phyloP scores from a whole-genome alignment of 805 yeast genomes.

The Zygotorulaspora chibaensis region DNA sequence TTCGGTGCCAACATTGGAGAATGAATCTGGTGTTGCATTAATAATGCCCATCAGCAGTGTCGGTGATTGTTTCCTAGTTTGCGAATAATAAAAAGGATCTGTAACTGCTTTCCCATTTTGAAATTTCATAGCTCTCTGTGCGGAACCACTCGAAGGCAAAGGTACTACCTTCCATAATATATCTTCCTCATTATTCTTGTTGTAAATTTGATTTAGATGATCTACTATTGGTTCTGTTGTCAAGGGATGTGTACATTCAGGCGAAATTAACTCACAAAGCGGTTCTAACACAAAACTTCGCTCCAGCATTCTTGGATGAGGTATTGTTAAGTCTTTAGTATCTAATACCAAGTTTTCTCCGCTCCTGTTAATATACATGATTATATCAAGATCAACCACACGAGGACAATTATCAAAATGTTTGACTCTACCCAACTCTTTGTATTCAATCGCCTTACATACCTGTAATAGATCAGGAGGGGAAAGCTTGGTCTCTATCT shows the following conservation, averaged over 20 bases:
- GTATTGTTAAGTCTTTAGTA: conserved; percentile 59
- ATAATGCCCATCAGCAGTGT: conserved; percentile 83
- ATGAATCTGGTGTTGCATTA: conserved; percentile 91
- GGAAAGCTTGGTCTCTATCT: conserved; percentile 52
- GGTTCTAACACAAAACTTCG: conserved; percentile 90
- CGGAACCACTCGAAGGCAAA: conserved; percentile 19
- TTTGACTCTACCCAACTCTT: conserved; percentile 65
- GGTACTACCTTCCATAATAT: conserved; percentile 52
- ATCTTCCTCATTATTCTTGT: conserved; percentile 46
- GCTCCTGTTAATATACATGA: conserved; percentile 48
- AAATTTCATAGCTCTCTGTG: conserved; percentile 26
- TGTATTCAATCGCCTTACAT: conserved; percentile 75
- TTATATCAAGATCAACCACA: conserved; percentile 81
- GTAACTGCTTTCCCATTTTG: conserved; percentile 41
- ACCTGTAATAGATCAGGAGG: conserved; percentile 62
- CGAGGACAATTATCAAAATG: conserved; percentile 88
- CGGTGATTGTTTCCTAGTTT: conserved; percentile 22
- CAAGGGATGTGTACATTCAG: conserved; percentile 70
- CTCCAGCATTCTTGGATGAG: conserved; percentile 85
- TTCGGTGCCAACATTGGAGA: conserved; percentile 76
- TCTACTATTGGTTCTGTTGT: conserved; percentile 75
- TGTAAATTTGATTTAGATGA: conserved; percentile 57
- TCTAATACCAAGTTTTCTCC: conserved; percentile 44
- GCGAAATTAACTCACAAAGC: conserved; percentile 70
- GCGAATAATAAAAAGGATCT: conserved; percentile 38